Percentiles rank a stretch among this genome's conserved stretches.
Conservation (phyloP, 306 rosid species). For the Quercus bicolor region DNA sequence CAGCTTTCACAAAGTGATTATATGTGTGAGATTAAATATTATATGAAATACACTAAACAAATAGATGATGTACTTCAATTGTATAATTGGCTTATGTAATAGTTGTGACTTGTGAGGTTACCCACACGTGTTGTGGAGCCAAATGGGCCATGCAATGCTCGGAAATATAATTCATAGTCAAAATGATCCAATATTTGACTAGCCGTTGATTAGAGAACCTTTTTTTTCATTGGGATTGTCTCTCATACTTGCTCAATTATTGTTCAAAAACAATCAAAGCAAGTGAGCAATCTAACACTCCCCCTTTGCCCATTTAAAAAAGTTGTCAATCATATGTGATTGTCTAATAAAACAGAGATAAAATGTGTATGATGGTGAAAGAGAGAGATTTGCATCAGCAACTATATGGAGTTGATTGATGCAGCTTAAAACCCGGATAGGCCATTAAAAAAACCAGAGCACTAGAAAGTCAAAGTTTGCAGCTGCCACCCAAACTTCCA, state of each 20-base stretch:
- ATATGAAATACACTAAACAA: not conserved
- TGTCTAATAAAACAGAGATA: not conserved
- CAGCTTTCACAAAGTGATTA: conserved; percentile 7
- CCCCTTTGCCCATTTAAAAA: not conserved
- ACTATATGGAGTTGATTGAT: not conserved
- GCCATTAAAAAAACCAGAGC: not conserved
- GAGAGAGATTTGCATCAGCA: not conserved
- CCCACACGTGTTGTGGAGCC: conserved; percentile 11
- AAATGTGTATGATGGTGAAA: too few relatives aligned
- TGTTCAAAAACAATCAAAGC: conserved; percentile 7
- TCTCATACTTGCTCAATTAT: conserved; percentile 28
- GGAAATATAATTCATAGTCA: not conserved
- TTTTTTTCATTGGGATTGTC: conserved; percentile 6
- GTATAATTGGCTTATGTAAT: not conserved
- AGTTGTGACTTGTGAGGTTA: not conserved
- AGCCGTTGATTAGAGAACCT: conserved; percentile 2
- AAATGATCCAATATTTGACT: conserved; percentile 7
- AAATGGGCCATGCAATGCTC: conserved; percentile 9
- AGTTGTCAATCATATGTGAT: not conserved
- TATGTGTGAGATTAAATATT: not conserved
- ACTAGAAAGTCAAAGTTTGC: not conserved
- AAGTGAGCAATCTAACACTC: not conserved
- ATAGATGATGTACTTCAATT: not conserved
- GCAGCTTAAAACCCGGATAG: not conserved
- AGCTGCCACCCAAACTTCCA: not conserved